Conservation (phyloP, 768 basidiomycete genomes). For the Boletus tylopilopsis region DNA sequence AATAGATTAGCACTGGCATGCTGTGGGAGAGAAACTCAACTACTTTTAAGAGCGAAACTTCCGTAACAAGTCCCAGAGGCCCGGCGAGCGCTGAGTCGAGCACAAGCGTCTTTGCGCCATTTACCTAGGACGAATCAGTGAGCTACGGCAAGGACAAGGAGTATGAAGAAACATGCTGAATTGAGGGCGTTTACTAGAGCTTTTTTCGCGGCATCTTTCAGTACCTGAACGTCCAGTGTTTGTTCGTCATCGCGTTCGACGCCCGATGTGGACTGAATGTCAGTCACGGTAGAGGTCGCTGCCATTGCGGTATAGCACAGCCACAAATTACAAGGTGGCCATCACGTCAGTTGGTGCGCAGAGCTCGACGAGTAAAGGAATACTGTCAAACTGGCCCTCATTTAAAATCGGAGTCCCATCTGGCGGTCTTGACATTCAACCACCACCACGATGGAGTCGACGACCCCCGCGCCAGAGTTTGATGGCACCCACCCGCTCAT, state of each 20-base stretch:
- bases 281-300: conserved; percentile 27
- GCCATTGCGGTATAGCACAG: conserved; percentile 28
- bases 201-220: conserved; percentile 78
- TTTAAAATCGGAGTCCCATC: not conserved
- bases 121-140: conserved; percentile 51
- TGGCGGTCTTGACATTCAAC: conserved; percentile 4
- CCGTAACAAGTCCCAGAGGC: conserved; percentile 91
- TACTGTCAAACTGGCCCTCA: not conserved
- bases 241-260: conserved; percentile 35
- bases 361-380: conserved; percentile 7
- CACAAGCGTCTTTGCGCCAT: conserved; percentile 95
- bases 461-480: conserved; percentile 15
- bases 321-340: conserved; percentile 23
- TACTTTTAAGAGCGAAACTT: conserved; percentile 90
- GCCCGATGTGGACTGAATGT: conserved; percentile 33
- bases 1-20: conserved; percentile 6
- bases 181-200: conserved; percentile 84
- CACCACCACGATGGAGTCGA: conserved; percentile 25
- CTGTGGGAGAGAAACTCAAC: conserved; percentile 2
- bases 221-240: conserved; percentile 52
- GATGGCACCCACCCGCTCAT: conserved; percentile 65
- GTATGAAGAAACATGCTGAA: conserved; percentile 44
- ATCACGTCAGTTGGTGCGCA: not conserved
- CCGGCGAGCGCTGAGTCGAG: conserved; percentile 85
- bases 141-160: not conserved